Conservation (phyloP, 2,329 filamentous ascomycete species). For the Biscogniauxia mediterranea region DNA sequence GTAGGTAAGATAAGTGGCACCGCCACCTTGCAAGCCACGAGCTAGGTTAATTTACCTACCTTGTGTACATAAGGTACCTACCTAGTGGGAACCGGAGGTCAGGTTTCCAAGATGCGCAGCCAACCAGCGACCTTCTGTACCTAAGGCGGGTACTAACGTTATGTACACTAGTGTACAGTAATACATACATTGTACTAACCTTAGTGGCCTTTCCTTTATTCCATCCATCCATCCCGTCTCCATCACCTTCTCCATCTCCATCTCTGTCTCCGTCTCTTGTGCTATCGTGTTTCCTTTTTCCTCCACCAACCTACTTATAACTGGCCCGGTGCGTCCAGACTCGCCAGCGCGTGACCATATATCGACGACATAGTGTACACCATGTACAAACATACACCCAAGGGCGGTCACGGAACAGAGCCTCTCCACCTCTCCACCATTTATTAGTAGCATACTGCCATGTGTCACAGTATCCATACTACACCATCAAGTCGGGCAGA, state of each 20-base stretch:
- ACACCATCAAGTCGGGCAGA: not conserved
- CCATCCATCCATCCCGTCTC: not conserved
- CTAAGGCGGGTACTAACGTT: no score
- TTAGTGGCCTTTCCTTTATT: no score
- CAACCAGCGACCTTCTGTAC: no score
- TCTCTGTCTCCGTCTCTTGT: not conserved
- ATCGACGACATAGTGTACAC: no score
- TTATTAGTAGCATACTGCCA: not conserved
- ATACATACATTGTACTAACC: no score
- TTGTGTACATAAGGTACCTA: no score
- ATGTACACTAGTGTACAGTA: no score
- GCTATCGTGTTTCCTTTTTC: not conserved
- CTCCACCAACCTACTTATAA: not conserved
- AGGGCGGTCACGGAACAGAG: not conserved
- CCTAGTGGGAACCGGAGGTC: no score
- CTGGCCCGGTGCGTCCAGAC: not conserved
- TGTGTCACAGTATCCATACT: not conserved
- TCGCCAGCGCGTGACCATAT: not conserved
- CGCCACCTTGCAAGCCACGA: no score
- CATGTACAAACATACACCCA: no score
- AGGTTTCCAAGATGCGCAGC: no score
- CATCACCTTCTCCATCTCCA: not conserved
- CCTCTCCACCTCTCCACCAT: not conserved
- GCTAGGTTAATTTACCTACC: no score
- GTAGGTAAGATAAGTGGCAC: not conserved